A percentile compares a stretch with the other conserved stretches of the same genome.
Conservation (phyloP, 345 rosid species). For the Euclidium syriacum region DNA sequence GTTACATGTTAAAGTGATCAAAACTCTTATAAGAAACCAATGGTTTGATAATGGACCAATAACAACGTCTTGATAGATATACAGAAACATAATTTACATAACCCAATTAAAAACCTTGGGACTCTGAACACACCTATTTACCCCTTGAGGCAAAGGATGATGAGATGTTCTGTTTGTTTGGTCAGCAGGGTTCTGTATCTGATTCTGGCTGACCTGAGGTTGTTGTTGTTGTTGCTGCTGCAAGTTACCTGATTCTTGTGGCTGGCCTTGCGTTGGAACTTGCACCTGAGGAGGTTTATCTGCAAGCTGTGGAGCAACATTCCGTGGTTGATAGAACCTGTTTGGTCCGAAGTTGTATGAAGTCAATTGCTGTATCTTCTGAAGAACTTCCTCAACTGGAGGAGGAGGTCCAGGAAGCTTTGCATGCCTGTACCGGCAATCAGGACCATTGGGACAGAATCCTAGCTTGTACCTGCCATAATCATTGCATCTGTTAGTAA, state of each 20-base stretch:
- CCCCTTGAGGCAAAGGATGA: conserved; percentile 90
- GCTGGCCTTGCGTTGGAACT: conserved; percentile 55
- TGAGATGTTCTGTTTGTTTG: conserved; percentile 62
- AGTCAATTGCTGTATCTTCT: conserved; percentile 82
- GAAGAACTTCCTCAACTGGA: conserved; percentile 90
- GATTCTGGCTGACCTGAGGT: conserved; percentile 57
- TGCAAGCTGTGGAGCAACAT: conserved; percentile 47
- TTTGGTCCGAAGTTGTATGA: conserved; percentile 63
- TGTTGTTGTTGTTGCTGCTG: conserved; percentile 59
- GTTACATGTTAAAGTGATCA: conserved; percentile 33
- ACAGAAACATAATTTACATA: conserved; percentile 44
- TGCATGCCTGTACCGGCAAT: conserved; percentile 92
- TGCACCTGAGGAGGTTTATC: conserved; percentile 69
- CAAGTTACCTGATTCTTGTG: conserved; percentile 36
- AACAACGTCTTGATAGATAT: conserved; percentile 46
- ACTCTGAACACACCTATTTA: conserved; percentile 98
- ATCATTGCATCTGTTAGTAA: conserved; percentile 8
- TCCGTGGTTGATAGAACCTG: conserved; percentile 68
- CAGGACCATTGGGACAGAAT: conserved; percentile 98
- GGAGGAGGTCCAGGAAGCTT: conserved; percentile 97
- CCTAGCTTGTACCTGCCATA: conserved; percentile 86
- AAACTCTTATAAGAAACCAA: conserved; percentile 30
- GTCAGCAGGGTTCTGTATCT: conserved; percentile 58
- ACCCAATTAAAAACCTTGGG: conserved; percentile 67
- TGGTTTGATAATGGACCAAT: conserved; percentile 17